A percentile compares a stretch with the other conserved stretches of the same genome.
These are phyloP conservation scores for Pseudomicrostroma phylloplanum DNA, from an alignment of 1,284 basidiomycete genomes.

Conservation along the genomic window DNA sequence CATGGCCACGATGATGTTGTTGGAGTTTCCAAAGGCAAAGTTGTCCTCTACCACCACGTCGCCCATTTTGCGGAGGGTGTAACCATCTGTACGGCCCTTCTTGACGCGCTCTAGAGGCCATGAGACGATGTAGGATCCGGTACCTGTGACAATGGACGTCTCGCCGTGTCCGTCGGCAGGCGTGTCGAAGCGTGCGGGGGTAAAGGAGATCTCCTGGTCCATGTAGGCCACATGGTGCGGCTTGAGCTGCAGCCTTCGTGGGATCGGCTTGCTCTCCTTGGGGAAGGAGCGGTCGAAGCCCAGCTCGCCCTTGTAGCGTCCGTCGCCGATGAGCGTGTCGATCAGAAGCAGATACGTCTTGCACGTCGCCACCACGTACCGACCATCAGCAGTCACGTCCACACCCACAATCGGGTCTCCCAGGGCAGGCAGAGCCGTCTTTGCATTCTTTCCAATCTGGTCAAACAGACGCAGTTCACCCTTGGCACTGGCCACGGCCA, in stretches of 20 bases:
- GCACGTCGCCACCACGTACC: slow-evolving; percentile 93
- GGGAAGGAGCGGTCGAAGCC: slow-evolving; percentile 97
- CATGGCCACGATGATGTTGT: slow-evolving; percentile 87
- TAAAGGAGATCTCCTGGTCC: slow-evolving; percentile 79
- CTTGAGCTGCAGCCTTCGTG: slow-evolving; percentile 78
- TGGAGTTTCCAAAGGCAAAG: slow-evolving; percentile 64
- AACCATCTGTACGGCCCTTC: slow-evolving; percentile 79
- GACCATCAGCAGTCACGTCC: slow-evolving; percentile 87
- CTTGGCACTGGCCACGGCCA: slow-evolving; percentile 91
- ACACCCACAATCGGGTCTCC: slow-evolving; percentile 92
- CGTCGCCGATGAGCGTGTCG: slow-evolving; percentile 88
- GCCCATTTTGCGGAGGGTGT: slow-evolving; percentile 77
- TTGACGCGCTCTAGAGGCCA: slow-evolving; percentile 91
- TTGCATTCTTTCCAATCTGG: slow-evolving; percentile 94
- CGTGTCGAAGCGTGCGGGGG: slow-evolving; percentile 90
- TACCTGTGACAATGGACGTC: slow-evolving; percentile 92
- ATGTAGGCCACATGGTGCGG: slow-evolving; percentile 93
- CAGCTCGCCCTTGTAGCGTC: slow-evolving; percentile 75
- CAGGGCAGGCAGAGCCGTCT: slow-evolving; percentile 91
- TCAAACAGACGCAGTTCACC: slow-evolving; percentile 96
- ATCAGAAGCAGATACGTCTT: slow-evolving; percentile 90
- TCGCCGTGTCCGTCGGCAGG: slow-evolving; percentile 62
- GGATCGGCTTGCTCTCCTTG: slow-evolving; percentile 83
- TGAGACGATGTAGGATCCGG: slow-evolving; percentile 79
- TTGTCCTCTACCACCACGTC: slow-evolving; percentile 36